Evolutionary conservation across 2,329 filamentous ascomycete genomes (phyloP).

Genomic region (Coleophoma eucalyptorum): DNA sequence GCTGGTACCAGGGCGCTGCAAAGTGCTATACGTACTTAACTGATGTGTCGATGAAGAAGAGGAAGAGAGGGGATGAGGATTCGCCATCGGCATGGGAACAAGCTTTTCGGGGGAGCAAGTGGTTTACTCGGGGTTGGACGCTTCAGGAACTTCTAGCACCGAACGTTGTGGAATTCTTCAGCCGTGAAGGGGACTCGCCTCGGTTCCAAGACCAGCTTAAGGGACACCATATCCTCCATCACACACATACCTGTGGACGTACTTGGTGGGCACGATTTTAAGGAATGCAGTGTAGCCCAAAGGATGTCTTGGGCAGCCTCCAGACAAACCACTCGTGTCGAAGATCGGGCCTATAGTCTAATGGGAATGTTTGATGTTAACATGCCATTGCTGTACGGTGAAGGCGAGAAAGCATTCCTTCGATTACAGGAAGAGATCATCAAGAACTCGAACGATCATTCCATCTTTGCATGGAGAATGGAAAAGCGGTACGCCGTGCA

Average conservation of each 20-base stretch:
- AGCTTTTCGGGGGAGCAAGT: not conserved
- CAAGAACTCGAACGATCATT: not conserved
- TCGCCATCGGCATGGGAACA: not conserved
- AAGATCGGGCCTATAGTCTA: not conserved
- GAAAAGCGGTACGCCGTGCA: no score
- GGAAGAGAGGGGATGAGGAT: not conserved
- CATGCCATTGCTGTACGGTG: not conserved
- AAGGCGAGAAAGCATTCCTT: not conserved
- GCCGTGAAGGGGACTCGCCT: not conserved
- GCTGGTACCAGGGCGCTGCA: not conserved
- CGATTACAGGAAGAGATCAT: not conserved
- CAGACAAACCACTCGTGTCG: not conserved
- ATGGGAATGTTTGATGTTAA: not conserved
- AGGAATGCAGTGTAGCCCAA: not conserved
- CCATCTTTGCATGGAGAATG: not conserved
- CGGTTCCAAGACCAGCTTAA: not conserved
- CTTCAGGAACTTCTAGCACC: not conserved
- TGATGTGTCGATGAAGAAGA: not conserved
- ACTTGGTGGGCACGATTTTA: not conserved
- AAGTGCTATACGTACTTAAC: not conserved
- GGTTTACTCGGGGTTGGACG: not conserved
- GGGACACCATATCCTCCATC: not conserved
- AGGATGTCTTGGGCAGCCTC: not conserved
- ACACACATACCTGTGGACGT: not conserved
- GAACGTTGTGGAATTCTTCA: not conserved